Evolutionary conservation across 78 protist species (phyloP).

Genomic region (Dictyostelium intermedium): DNA sequence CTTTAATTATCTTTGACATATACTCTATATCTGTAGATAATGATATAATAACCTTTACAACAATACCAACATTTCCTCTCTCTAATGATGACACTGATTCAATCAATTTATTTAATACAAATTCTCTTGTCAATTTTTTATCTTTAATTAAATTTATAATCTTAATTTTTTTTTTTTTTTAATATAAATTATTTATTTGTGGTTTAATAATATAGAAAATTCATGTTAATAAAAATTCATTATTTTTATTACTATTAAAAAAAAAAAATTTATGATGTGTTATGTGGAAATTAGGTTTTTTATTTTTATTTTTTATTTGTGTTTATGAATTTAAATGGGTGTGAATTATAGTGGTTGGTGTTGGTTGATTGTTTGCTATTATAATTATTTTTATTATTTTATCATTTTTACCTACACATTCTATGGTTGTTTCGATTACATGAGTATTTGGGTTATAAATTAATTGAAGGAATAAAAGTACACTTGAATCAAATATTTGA

Average conservation of each 20-base stretch:
- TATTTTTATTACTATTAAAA: no score
- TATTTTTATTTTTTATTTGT: not conserved
- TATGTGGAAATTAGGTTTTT: no score
- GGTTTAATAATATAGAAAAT: no score
- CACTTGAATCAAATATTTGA: not conserved
- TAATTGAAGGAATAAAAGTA: constrained; percentile 1
- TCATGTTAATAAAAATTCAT: no score
- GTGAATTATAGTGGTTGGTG: no score
- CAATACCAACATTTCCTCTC: not conserved
- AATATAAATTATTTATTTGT: no score
- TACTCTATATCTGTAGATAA: constrained; percentile 28
- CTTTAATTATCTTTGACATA: constrained; percentile 21
- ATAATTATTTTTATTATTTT: not conserved
- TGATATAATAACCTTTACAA: not conserved
- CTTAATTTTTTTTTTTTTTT: not conserved
- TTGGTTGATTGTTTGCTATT: not conserved
- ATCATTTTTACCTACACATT: constrained; percentile 1
- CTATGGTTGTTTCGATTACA: constrained; percentile 8
- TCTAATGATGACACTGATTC: constrained; percentile 1
- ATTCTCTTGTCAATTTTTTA: constrained; percentile 9
- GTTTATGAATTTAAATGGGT: no score
- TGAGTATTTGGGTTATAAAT: not conserved
- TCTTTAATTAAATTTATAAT: constrained; percentile 12
- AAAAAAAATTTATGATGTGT: no score
- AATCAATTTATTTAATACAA: constrained; percentile 8